A percentile compares a stretch with the other conserved stretches of the same genome.
phyloP scores from a whole-genome alignment of 75 land plant genomes.

The Picea sitchensis region DNA sequence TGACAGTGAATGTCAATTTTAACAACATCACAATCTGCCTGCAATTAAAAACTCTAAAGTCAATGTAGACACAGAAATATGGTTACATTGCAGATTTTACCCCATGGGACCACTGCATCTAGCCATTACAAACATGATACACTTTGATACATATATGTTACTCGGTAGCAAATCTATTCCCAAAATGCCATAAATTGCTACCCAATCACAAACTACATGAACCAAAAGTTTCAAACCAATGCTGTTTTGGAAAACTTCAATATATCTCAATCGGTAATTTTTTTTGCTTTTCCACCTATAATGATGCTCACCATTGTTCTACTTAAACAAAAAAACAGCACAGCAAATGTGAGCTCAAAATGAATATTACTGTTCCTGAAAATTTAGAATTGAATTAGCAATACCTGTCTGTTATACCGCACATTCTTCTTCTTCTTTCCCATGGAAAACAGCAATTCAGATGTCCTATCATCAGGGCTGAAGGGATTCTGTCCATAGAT shows the following conservation, averaged over 20 bases:
- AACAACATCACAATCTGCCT: constrained; percentile 56
- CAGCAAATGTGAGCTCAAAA: not conserved
- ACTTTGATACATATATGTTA: not conserved
- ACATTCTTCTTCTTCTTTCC: constrained; percentile 44
- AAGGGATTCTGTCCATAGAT: constrained; percentile 68
- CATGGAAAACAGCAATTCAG: constrained; percentile 57
- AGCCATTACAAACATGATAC: not conserved
- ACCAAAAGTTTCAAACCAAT: not conserved
- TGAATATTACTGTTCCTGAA: not conserved
- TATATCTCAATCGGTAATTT: not conserved
- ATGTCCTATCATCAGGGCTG: constrained; percentile 31
- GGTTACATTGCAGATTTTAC: not conserved
- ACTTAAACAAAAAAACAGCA: not conserved
- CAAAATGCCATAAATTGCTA: not conserved
- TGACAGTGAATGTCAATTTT: constrained; percentile 63
- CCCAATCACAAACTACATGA: not conserved
- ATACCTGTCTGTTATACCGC: constrained; percentile 54
- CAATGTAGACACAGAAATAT: not conserved
- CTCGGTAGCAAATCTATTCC: not conserved
- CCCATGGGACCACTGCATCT: not conserved
- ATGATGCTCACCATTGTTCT: not conserved
- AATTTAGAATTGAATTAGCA: not conserved
- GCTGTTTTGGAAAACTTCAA: not conserved
- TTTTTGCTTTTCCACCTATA: not conserved
- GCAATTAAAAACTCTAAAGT: constrained; percentile 8